Percentiles rank a stretch among this genome's conserved stretches.
Conservation (phyloP, 192 early-diverging fungal genomes). For the Mortierella hygrophila region DNA sequence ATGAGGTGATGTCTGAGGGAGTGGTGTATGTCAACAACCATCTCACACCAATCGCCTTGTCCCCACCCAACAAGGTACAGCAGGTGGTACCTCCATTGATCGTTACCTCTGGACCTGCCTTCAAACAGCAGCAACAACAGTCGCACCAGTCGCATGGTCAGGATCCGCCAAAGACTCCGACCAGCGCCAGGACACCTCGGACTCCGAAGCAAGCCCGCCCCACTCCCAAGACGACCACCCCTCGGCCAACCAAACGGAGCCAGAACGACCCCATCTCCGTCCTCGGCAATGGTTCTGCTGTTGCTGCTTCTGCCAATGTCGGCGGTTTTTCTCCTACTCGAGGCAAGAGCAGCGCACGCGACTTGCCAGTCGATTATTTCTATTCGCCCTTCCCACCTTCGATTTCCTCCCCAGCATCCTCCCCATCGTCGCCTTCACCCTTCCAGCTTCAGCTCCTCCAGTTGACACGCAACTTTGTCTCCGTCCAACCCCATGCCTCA, state of each 20-base stretch:
- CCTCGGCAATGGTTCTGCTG: neutral
- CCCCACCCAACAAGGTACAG: slow-evolving; percentile 13
- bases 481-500: slow-evolving; percentile 42
- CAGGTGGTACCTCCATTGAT: slow-evolving; percentile 7
- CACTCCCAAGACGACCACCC: slow-evolving; percentile 8
- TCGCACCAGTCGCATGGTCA: slow-evolving; percentile 2
- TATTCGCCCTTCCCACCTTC: slow-evolving; percentile 45
- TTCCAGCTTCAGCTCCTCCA: slow-evolving; percentile 43
- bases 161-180: slow-evolving; percentile 39
- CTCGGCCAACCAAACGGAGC: slow-evolving; percentile 34
- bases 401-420: slow-evolving; percentile 23
- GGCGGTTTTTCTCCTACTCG: neutral
- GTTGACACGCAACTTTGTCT: slow-evolving; percentile 51
- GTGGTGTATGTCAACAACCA: slow-evolving; percentile 42
- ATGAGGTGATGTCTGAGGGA: slow-evolving; percentile 55
- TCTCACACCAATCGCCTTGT: slow-evolving; percentile 11
- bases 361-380: slow-evolving; percentile 32
- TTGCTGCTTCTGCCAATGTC: too few species aligned
- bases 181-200: slow-evolving; percentile 27
- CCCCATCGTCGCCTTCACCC: slow-evolving; percentile 32
- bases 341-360: slow-evolving; percentile 22
- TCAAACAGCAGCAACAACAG: neutral
- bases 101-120: slow-evolving; percentile 17
- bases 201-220: slow-evolving; percentile 42
- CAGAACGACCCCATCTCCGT: slow-evolving; percentile 20